These are phyloP conservation scores for Hanseniaspora jakobsenii DNA, from an alignment of 805 yeast species.

Conservation along the genomic window DNA sequence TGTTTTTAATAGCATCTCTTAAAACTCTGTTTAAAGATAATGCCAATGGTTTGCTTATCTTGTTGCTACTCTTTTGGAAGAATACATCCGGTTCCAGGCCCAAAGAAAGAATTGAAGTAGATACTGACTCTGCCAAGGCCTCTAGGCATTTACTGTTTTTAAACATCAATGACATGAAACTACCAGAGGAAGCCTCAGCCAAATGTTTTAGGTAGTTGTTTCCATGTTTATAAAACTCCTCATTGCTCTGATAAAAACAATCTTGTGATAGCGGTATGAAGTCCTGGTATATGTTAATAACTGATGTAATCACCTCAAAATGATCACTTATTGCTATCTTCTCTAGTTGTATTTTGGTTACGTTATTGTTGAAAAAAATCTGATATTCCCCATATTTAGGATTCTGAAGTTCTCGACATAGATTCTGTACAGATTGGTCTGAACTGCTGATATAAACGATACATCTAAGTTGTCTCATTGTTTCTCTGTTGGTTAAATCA, in stretches of 20 bases:
- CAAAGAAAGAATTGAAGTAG: conserved; percentile 37
- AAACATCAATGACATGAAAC: conserved; percentile 23
- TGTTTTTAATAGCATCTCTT: conserved; percentile 56
- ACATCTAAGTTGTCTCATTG: conserved; percentile 70
- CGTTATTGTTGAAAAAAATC: conserved; percentile 62
- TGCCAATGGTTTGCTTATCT: conserved; percentile 7
- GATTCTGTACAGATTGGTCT: conserved; percentile 44
- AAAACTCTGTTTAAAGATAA: conserved; percentile 29
- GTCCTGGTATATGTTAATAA: conserved; percentile 78
- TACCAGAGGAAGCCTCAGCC: conserved; percentile 21
- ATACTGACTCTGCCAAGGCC: conserved; percentile 42
- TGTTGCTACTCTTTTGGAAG: conserved; percentile 55
- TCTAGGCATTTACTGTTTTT: conserved; percentile 20
- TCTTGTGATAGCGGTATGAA: conserved; percentile 62
- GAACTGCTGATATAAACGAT: conserved; percentile 67
- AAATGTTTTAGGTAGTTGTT: conserved; percentile 3
- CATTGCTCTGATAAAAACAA: conserved; percentile 35
- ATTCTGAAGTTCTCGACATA: conserved; percentile 54
- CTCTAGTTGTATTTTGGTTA: conserved; percentile 69
- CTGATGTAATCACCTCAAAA: conserved; percentile 60
- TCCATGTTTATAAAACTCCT: neutral
- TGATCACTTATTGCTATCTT: conserved; percentile 84
- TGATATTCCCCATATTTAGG: conserved; percentile 77
- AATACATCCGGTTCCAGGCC: conserved; percentile 69
- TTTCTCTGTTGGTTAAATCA: conserved; percentile 35